Percentiles rank a stretch among this genome's conserved stretches.
Evolutionary conservation across 129 eudicot species (phyloP).

Genomic region (Lactuca saligna): DNA sequence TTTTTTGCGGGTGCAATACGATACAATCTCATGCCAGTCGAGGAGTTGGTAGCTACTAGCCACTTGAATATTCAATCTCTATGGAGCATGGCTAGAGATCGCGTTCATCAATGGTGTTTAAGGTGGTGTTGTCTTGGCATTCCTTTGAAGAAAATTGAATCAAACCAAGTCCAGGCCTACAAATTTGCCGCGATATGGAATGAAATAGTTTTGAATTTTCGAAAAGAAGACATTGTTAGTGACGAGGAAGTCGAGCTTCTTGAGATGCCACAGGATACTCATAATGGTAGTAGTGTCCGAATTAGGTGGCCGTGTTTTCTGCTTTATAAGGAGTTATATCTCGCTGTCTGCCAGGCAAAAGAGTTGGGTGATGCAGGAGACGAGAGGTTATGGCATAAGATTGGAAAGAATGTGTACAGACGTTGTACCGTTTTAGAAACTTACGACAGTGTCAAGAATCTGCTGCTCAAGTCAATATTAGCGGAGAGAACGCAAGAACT

Average conservation of each 20-base stretch:
- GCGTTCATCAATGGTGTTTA: conserved; percentile 57
- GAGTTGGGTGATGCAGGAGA: conserved; percentile 91
- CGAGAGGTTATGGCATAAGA: conserved; percentile 81
- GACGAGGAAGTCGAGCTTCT: conserved; percentile 88
- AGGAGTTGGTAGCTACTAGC: conserved; percentile 40
- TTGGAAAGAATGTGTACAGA: conserved; percentile 72
- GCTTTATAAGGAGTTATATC: conserved; percentile 76
- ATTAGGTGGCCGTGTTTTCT: conserved; percentile 93
- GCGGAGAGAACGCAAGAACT: conserved; percentile 64
- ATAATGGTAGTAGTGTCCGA: conserved; percentile 86
- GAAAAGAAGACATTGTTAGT: conserved; percentile 86
- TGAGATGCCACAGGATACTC: conserved; percentile 76
- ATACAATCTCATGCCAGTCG: conserved; percentile 92
- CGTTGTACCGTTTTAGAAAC: conserved; percentile 89
- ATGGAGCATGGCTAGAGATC: conserved; percentile 60
- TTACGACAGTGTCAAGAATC: conserved; percentile 71
- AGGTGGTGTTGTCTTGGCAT: conserved; percentile 87
- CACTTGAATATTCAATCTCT: conserved; percentile 55
- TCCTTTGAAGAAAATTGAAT: conserved; percentile 85
- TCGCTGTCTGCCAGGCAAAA: conserved; percentile 87
- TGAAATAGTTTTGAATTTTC: conserved; percentile 64
- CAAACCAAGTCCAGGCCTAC: conserved; percentile 81
- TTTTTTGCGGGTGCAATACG: conserved; percentile 95
- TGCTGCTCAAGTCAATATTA: conserved; percentile 68
- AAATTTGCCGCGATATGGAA: conserved; percentile 91